Evolutionary conservation across 1,139 yeast genomes (phyloP).

Genomic region (Lodderomyces theae): DNA sequence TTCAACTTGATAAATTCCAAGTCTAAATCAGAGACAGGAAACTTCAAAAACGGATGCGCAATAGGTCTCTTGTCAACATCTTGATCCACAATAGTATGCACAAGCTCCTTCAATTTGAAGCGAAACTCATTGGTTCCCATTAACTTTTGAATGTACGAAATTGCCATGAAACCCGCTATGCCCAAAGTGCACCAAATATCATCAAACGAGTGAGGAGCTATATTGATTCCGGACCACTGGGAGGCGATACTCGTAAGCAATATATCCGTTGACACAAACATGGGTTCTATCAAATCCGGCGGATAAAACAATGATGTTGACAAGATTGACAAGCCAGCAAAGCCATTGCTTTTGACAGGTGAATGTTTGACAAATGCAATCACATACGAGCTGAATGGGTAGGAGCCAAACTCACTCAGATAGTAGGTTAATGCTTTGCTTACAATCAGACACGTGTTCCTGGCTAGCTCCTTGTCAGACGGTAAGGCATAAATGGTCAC

Average conservation of each 20-base stretch:
- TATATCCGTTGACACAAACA: slow-evolving; percentile 65
- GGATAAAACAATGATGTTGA: slow-evolving; percentile 71
- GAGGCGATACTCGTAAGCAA: slow-evolving; percentile 71
- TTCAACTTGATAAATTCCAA: slow-evolving; percentile 68
- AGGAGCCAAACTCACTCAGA: slow-evolving; percentile 88
- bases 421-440: slow-evolving; percentile 79
- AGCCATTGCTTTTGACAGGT: slow-evolving; percentile 36
- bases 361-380: slow-evolving; percentile 70
- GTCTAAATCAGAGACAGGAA: slow-evolving; percentile 64
- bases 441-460: slow-evolving; percentile 73
- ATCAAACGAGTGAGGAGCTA: slow-evolving; percentile 74
- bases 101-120: slow-evolving; percentile 60
- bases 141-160: slow-evolving; percentile 61
- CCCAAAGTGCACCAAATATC: slow-evolving; percentile 95
- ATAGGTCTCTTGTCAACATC: slow-evolving; percentile 85
- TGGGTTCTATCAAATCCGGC: slow-evolving; percentile 74
- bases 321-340: slow-evolving; percentile 75
- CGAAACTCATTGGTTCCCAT: slow-evolving; percentile 86
- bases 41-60: slow-evolving; percentile 61
- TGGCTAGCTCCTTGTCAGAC: slow-evolving; percentile 55
- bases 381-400: slow-evolving; percentile 81
- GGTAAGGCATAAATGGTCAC: slow-evolving; percentile 59
- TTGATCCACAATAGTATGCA: slow-evolving; percentile 64
- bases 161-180: slow-evolving; percentile 79
- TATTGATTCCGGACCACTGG: slow-evolving; percentile 94